These are phyloP conservation scores for Rhododendron williamsianum DNA, from an alignment of 148 eudicot species.

Conservation along the genomic window DNA sequence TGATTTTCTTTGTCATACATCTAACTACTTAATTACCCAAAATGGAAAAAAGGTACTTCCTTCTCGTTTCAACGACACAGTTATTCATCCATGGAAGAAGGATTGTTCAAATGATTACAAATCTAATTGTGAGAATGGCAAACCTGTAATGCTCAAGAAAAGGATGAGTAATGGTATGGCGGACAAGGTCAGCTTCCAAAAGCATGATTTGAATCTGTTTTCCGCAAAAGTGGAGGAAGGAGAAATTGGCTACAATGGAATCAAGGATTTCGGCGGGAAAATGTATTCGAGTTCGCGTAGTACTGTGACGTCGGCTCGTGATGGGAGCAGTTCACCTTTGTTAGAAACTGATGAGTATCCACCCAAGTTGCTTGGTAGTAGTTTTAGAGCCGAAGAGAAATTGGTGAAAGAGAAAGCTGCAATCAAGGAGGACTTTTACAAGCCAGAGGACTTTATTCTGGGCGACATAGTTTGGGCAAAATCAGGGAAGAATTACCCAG, in stretches of 20 bases:
- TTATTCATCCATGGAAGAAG: conserved; percentile 26
- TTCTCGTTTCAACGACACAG: conserved; percentile 39
- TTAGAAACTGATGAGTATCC: conserved; percentile 21
- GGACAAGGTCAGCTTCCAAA: conserved; percentile 29
- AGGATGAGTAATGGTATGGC: conserved; percentile 15
- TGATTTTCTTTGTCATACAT: background rate
- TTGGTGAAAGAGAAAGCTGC: conserved; percentile 16
- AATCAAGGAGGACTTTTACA: conserved; percentile 33
- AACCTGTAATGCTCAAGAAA: conserved; percentile 27
- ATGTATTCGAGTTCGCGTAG: conserved; percentile 21
- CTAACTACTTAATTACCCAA: background rate
- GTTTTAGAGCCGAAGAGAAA: conserved; percentile 18
- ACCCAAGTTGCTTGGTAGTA: conserved; percentile 9
- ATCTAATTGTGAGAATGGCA: conserved; percentile 27
- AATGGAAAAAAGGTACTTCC: conserved; percentile 25
- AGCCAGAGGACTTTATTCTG: conserved; percentile 43
- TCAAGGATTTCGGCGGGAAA: conserved; percentile 22
- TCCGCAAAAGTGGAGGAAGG: conserved; percentile 37
- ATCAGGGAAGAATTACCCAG: conserved; percentile 61
- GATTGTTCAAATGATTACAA: conserved; percentile 4
- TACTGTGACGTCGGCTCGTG: conserved; percentile 16
- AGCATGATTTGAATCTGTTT: conserved; percentile 37
- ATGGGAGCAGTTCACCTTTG: conserved; percentile 24
- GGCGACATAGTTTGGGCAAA: conserved; percentile 73
- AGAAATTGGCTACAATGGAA: conserved; percentile 24